These are phyloP conservation scores for Taiozyma sp. DNA, from an alignment of 1,139 yeast genomes.

Conservation along the genomic window DNA sequence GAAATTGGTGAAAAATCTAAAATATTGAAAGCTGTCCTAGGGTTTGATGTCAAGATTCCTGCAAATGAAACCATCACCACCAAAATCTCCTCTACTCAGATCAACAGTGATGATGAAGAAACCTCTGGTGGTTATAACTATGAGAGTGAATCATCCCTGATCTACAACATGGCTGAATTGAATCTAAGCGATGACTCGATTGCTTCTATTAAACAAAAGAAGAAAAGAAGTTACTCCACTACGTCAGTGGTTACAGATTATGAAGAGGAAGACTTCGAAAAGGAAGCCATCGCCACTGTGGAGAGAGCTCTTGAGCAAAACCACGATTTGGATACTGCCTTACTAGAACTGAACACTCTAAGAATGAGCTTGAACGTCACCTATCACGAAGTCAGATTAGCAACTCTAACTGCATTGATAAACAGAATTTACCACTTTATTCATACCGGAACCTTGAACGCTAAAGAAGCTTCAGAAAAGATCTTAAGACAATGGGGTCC, in stretches of 20 bases:
- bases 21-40: slow-evolving; percentile 72
- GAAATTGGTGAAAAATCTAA: slow-evolving; percentile 46
- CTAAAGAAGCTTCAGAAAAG: slow-evolving; percentile 70
- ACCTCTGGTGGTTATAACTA: slow-evolving; percentile 44
- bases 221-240: slow-evolving; percentile 42
- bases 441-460: slow-evolving; percentile 68
- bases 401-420: slow-evolving; percentile 72
- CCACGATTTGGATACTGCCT: slow-evolving; percentile 90
- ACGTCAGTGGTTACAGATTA: slow-evolving; percentile 38
- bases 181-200: slow-evolving; percentile 80
- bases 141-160: slow-evolving; percentile 36
- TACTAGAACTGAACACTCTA: slow-evolving; percentile 85
- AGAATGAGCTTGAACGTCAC: slow-evolving; percentile 97
- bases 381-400: slow-evolving; percentile 85
- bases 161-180: slow-evolving; percentile 60
- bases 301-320: slow-evolving; percentile 87
- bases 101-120: slow-evolving; percentile 18
- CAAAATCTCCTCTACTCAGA: slow-evolving; percentile 10
- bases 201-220: slow-evolving; percentile 47
- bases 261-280: slow-evolving; percentile 79
- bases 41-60: slow-evolving; percentile 67
- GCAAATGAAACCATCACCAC: slow-evolving; percentile 34
- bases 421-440: slow-evolving; percentile 67
- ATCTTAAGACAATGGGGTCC: slow-evolving; percentile 78
- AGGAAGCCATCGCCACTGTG: slow-evolving; percentile 92